Base-by-base conservation (phyloP, 2,329 filamentous ascomycete genomes). In the Knufia fluminis region DNA sequence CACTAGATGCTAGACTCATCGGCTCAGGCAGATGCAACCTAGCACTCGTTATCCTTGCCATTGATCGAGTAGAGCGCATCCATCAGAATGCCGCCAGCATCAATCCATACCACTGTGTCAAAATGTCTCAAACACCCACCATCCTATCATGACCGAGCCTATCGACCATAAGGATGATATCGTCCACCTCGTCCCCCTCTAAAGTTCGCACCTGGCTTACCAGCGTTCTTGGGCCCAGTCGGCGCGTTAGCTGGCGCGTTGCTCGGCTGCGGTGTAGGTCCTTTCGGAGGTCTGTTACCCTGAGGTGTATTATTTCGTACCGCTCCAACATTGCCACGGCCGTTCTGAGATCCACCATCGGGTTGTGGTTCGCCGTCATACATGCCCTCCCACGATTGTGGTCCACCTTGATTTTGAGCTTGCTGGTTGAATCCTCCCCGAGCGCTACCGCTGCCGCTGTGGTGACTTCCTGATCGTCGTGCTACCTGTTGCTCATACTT, bases 361-460 rank as follows among this genome's bases (percentile, higher is more conserved):
- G 87, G 87, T 63, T 91, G 87, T 14, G 89, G 90, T 1, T 90
- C 86, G 64, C 96, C 91, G 64, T 97, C 91, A 66, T 96, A 97
- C 89, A 95, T 95, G 61, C 91, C 91, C 66, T 97, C 91, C 89
- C 90, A 96, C 35, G 84, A 90, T 20, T 86, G 87, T n/a, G 85
- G 84, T 14, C 80, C 81, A 39, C 79, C 80, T 65, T 74, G 65
- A 53, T 71, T 69, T 33, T 68, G 64, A 49, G 67, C 61, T 61
- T 68, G 67, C 10, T 67, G 66, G 47, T 63, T 65, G 17, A 68
- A 66, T 26, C 47, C 50, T 35, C 47, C 44, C 23, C 54, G 53
- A 24, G 16, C 22, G 38, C 22, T 22, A 22, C 20, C 14, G 23
- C 20, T 17, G 10, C 54, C 53, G 22, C 51, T 44, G 12, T 47